These are phyloP conservation scores for Bipolaris sorokiniana DNA, from an alignment of 2,329 filamentous ascomycete species.

Conservation along the genomic window DNA sequence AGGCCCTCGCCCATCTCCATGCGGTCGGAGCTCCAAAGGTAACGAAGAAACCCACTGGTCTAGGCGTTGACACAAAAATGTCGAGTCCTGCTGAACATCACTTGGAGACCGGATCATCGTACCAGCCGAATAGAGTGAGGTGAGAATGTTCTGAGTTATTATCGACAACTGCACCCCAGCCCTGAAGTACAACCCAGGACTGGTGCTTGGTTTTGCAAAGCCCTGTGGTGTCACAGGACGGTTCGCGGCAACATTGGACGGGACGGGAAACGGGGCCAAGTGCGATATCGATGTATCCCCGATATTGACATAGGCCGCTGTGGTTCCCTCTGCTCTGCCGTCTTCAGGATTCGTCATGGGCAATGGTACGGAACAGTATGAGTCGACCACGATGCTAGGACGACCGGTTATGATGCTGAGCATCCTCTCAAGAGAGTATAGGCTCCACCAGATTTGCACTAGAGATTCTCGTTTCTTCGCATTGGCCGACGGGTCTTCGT, in stretches of 20 bases:
- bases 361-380: slow-evolving; percentile 44
- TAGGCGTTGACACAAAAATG: slow-evolving; percentile 40
- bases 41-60: slow-evolving; percentile 44
- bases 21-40: slow-evolving; percentile 40
- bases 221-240: slow-evolving; percentile 6
- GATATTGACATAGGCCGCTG: slow-evolving; percentile 15
- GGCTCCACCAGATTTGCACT: slow-evolving; percentile 51
- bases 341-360: slow-evolving; percentile 38
- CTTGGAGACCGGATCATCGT: slow-evolving; percentile 41
- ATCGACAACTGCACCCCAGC: slow-evolving; percentile 37
- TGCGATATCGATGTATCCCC: slow-evolving; percentile 7
- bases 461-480: slow-evolving; percentile 44
- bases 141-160: slow-evolving; percentile 45
- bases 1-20: slow-evolving; percentile 8
- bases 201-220: slow-evolving; percentile 13
- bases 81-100: slow-evolving; percentile 45
- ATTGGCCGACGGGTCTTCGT: slow-evolving; percentile 39
- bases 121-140: slow-evolving; percentile 46
- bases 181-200: slow-evolving; percentile 36
- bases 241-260: slow-evolving; percentile 7
- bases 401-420: slow-evolving; percentile 50
- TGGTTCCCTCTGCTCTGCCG: slow-evolving; percentile 18
- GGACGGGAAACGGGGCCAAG: slow-evolving; percentile 2
- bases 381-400: slow-evolving; percentile 48
- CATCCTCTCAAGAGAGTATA: slow-evolving; percentile 50